These are phyloP conservation scores for Teratosphaeria nubilosa DNA, from an alignment of 2,329 filamentous ascomycete genomes.

Conservation along the genomic window DNA sequence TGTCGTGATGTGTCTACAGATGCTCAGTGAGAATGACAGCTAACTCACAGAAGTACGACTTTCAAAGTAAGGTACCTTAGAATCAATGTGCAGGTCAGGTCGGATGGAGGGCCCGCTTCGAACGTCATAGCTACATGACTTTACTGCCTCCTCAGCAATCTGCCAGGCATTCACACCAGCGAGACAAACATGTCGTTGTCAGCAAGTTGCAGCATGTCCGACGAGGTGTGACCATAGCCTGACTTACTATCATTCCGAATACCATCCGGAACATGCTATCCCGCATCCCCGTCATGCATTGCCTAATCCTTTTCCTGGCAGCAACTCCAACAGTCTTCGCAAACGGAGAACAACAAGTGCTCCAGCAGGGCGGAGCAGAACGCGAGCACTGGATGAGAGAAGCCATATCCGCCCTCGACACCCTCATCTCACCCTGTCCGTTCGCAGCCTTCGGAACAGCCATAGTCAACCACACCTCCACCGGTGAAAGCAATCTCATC, in stretches of 20 bases:
- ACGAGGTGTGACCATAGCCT: background rate
- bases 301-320: background rate
- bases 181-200: background rate
- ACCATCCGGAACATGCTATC: background rate
- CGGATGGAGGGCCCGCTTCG: background rate
- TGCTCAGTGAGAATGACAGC: no score
- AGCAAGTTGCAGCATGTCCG: background rate
- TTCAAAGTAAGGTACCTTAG: no score
- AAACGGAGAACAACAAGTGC: background rate
- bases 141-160: background rate
- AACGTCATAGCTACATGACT: background rate
- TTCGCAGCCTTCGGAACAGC: slow-evolving; percentile 45
- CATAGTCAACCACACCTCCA: slow-evolving; percentile 46
- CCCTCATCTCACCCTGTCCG: slow-evolving; percentile 39
- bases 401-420: slow-evolving; percentile 37
- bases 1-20: no score
- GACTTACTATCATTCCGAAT: no score
- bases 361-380: background rate
- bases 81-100: background rate
- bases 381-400: slow-evolving; percentile 41
- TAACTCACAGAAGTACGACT: no score
- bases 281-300: background rate
- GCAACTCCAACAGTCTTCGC: background rate
- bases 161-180: background rate
- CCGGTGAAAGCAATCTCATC: slow-evolving; percentile 34